A percentile compares a stretch with the other conserved stretches of the same genome.
Conservation (phyloP, 1,139 yeast genomes). For the Taiozyma sp. region DNA sequence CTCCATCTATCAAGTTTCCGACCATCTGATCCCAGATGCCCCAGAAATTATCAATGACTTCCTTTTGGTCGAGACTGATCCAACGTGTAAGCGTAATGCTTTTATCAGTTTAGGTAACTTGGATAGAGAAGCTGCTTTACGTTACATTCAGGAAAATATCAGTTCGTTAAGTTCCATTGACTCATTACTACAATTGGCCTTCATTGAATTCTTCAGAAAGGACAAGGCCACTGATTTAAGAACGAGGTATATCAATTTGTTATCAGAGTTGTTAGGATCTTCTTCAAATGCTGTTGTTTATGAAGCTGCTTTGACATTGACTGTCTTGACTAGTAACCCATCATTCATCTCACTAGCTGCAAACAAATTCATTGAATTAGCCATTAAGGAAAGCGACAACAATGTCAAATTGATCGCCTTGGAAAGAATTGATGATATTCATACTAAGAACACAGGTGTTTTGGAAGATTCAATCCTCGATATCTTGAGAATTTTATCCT, state of each 20-base stretch:
- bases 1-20: conserved; percentile 78
- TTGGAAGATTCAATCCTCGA: conserved; percentile 85
- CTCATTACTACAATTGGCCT: conserved; percentile 81
- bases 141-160: conserved; percentile 72
- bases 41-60: conserved; percentile 75
- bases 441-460: conserved; percentile 73
- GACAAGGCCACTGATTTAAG: conserved; percentile 68
- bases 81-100: conserved; percentile 94
- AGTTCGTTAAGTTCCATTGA: conserved; percentile 65
- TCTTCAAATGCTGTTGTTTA: conserved; percentile 76
- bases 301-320: conserved; percentile 88
- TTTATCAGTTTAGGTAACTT: conserved; percentile 82
- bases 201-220: conserved; percentile 85
- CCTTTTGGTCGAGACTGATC: conserved; percentile 79
- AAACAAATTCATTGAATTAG: conserved; percentile 79
- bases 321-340: conserved; percentile 67
- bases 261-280: conserved; percentile 70
- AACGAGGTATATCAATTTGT: conserved; percentile 65
- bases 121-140: conserved; percentile 81
- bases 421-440: conserved; percentile 78
- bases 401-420: conserved; percentile 90
- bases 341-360: conserved; percentile 73
- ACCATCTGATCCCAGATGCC: conserved; percentile 91
- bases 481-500: conserved; percentile 74
- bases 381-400: conserved; percentile 88